Base-by-base conservation (phyloP, 108 stramenopile species). In the Thalassiosira profunda region DNA sequence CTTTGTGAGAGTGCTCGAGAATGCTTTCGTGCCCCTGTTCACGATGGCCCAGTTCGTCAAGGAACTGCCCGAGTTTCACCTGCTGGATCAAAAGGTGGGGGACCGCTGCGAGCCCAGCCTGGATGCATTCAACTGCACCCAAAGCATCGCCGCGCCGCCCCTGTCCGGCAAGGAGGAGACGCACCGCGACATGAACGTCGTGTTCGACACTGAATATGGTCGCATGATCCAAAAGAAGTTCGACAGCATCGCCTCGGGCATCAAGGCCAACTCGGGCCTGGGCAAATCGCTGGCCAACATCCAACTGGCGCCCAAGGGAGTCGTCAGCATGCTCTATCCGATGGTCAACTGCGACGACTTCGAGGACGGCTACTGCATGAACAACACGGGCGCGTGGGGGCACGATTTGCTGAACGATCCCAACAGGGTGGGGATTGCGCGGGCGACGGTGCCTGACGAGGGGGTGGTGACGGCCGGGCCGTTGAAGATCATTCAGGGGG, bases 401-500 rank as follows among this genome's bases (percentile, higher is more conserved):
- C 67, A 75, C 52, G 74, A 75, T 20, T 41, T 75, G 37, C 23
- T 75, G 59, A 75, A 75, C 34, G 74, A 75, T 26, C 74, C 74
- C 0, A 26, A 37, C 1, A 45, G 58, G 0, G 59, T 37, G n/a
- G 67, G 36, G 4, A 61, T 70, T 3, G 67, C 74, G 30, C 10
- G 56, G n/a, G 74, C 77, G 10, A 73, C 76, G 0, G 55, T 87
- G 1, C 49, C 48, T 0, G 42, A 54, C 10, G 48, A 73, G 14
- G 79, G 62, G 2, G 72, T 85, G 15, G 73, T 80, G 33, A 81
- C 79, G 55, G 82, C 81, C 12, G 86, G 86, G 5, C 86, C 86
- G 1, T 35, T 87, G 12, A 63, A 34, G 2, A 20, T 87, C 5
- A 35, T 41, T 12, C 82, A 81, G 48, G 75, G 82, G 24, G 48